phyloP scores from a whole-genome alignment of 228 moss, liverwort and hornwort genomes.

The Sphagnum fallax region DNA sequence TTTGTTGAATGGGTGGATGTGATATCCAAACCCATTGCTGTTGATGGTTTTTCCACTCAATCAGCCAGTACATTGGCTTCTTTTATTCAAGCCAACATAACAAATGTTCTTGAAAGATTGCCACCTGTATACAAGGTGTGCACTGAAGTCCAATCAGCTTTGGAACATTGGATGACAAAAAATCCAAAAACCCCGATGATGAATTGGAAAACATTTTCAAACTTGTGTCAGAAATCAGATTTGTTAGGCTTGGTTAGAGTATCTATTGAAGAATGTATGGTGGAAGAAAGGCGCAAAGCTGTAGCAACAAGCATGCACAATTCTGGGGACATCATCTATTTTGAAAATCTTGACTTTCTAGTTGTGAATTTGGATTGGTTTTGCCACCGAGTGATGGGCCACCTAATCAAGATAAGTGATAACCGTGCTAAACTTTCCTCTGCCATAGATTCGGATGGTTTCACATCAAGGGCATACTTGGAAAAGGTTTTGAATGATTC shows the following conservation, averaged over 20 bases:
- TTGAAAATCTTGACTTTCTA: slow-evolving; percentile 1
- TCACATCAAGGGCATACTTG: too few relatives aligned
- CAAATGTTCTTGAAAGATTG: neutral
- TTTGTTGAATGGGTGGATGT: neutral
- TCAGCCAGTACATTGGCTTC: neutral
- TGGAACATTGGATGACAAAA: neutral
- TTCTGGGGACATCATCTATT: slow-evolving; percentile 4
- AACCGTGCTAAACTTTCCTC: too few relatives aligned
- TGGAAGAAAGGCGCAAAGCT: neutral
- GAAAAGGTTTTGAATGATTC: too few relatives aligned
- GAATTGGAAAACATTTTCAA: neutral
- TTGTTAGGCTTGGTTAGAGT: neutral
- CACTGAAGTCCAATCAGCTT: neutral
- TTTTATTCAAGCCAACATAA: neutral
- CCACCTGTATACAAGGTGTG: neutral
- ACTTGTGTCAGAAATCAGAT: neutral
- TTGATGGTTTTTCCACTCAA: neutral
- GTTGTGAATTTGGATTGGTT: slow-evolving; percentile 5
- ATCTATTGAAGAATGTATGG: neutral
- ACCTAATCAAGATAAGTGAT: neutral
- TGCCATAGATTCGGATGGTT: too few relatives aligned
- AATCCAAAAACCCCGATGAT: neutral
- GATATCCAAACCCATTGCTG: neutral
- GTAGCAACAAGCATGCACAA: neutral
- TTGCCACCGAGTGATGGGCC: neutral